Evolutionary conservation across 805 yeast genomes (phyloP), one percentile per base, ranked within the genome.

Genomic region (Ascoidea tarda): DNA sequence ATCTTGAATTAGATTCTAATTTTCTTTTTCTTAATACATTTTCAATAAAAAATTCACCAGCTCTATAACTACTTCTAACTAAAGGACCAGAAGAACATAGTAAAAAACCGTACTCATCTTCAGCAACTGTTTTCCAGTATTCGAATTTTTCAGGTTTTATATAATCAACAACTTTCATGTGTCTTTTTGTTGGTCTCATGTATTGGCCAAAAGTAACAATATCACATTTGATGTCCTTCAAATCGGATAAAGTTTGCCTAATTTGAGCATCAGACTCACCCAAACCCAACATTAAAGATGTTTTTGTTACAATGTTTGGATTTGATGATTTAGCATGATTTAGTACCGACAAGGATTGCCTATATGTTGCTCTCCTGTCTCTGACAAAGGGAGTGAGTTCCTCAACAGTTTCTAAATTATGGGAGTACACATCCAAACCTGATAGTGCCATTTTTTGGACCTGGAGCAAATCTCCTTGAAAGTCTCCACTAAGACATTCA

Each of bases 151-250:
- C 96, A 2, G 99, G 99, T 32, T 81, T 84, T 16, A 93, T 79
- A 62, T 93, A 93, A 60, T 91, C 97, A 8, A 87, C 96, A 47
- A 93, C 99, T 71, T 90, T 90, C 95, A 93, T 89, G 67, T 93
- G 99, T 63, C 99, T 82, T 69, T 87, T 93, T 1, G 99, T 93
- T 48, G 99, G 99, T 66, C 99, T 78, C 97, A 93, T 93, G 68
- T 93, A 93, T 69, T 93, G 99, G 45, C 99, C 99, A 69, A 93
- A 93, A 0, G 99, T 93, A 16, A 93, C 96, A 50, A 93, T 96
- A 63, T 93, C 98, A 66, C 95, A 93, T 6, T 76, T 70, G 48
- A 83, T 77, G 16, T 70, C 79, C 57, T 98, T 78, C 59, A 95
- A 72, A 64, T 87, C 95, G 56, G 67, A 73, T 61, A 93, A 66